Evolutionary conservation across 1,284 basidiomycete genomes (phyloP).

Genomic region (Pseudozyma hubeiensis): DNA sequence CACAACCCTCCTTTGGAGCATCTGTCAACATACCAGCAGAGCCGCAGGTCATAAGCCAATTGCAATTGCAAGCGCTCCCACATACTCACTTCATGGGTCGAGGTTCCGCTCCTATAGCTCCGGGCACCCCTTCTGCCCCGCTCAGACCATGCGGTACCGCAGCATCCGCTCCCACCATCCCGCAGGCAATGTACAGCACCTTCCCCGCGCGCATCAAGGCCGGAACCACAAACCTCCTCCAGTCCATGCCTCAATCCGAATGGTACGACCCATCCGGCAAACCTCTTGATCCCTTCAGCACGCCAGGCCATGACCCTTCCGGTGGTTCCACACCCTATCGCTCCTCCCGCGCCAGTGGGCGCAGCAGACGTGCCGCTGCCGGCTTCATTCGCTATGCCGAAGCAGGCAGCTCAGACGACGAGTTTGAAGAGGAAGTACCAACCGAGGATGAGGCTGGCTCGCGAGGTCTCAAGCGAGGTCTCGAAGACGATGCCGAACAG

Average conservation of each 20-base stretch:
- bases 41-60: conserved; percentile 12
- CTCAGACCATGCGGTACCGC: conserved; percentile 36
- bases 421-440: conserved; percentile 41
- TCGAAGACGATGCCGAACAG: conserved; percentile 50
- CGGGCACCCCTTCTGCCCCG: conserved; percentile 33
- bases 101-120: conserved; percentile 30
- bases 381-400: conserved; percentile 58
- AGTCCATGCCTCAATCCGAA: conserved; percentile 76
- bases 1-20: conserved; percentile 14
- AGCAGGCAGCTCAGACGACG: conserved; percentile 56
- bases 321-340: conserved; percentile 25
- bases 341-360: conserved; percentile 29
- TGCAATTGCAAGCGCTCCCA: conserved; percentile 25
- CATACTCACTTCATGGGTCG: conserved; percentile 24
- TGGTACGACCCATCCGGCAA: conserved; percentile 40
- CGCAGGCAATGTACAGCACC: conserved; percentile 82
- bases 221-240: conserved; percentile 87
- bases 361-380: conserved; percentile 37
- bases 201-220: conserved; percentile 93
- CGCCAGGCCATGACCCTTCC: conserved; percentile 23
- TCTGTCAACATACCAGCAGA: conserved; percentile 11
- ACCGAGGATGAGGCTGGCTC: conserved; percentile 49
- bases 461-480: conserved; percentile 44
- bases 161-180: conserved; percentile 28
- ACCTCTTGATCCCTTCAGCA: conserved; percentile 37